These are phyloP conservation scores for Fusarium mangiferae DNA, from an alignment of 2,329 filamentous ascomycete species.

Conservation along the genomic window DNA sequence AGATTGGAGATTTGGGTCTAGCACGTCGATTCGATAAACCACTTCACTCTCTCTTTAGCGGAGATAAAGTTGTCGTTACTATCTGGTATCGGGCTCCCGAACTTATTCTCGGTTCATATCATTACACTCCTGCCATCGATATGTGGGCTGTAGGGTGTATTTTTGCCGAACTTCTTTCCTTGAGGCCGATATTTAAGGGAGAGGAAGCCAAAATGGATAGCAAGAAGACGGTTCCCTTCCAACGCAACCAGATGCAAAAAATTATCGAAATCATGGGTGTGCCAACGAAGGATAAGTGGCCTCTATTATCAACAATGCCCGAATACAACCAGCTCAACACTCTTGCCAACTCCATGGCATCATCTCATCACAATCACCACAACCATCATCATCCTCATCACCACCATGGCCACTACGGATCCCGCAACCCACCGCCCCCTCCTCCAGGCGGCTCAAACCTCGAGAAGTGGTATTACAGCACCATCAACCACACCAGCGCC, in stretches of 20 bases:
- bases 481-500: constrained; percentile 67
- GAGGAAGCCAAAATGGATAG: constrained; percentile 99
- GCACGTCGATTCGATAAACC: constrained; percentile 95
- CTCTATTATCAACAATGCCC: constrained; percentile 83
- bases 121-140: constrained; percentile 97
- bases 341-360: constrained; percentile 61
- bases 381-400: constrained; percentile 59
- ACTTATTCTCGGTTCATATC: constrained; percentile 88
- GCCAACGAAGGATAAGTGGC: constrained; percentile 90
- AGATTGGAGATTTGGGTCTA: constrained; percentile 93
- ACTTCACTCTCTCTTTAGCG: constrained; percentile 87
- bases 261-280: constrained; percentile 97
- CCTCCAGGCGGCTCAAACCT: constrained; percentile 61
- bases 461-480: constrained; percentile 83
- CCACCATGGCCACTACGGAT: constrained; percentile 52
- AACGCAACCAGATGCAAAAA: constrained; percentile 98
- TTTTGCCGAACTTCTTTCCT: constrained; percentile 89
- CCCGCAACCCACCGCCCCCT: constrained; percentile 52
- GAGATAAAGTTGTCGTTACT: constrained; percentile 98
- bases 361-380: constrained; percentile 54
- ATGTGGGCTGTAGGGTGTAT: constrained; percentile 99
- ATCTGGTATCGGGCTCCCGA: constrained; percentile 99
- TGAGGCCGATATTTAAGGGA: constrained; percentile 96
- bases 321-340: constrained; percentile 79
- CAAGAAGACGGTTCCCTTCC: constrained; percentile 97